Conservation (phyloP, 495 filamentous ascomycete species). For the Friedmanniomyces simplex region DNA sequence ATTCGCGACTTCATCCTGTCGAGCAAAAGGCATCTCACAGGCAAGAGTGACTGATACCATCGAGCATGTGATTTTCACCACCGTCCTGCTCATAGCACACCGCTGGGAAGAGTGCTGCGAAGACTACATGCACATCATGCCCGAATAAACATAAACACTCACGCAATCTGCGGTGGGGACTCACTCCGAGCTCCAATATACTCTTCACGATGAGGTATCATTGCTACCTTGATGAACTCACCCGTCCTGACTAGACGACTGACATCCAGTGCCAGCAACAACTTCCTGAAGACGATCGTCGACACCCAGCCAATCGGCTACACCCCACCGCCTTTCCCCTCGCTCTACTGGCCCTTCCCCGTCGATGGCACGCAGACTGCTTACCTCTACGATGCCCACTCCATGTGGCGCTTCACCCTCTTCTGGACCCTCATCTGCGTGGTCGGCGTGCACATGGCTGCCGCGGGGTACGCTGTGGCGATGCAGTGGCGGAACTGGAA, state of each 20-base stretch:
- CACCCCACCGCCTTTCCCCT: constrained; percentile 67
- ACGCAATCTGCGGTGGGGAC: no score
- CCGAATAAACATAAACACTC: no score
- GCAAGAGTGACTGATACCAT: no score
- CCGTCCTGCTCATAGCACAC: no score
- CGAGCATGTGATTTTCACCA: no score
- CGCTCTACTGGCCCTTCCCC: constrained; percentile 70
- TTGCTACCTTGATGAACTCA: not conserved
- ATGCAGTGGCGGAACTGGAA: constrained; percentile 61
- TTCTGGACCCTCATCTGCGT: constrained; percentile 75
- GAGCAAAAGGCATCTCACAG: not conserved
- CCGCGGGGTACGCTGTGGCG: constrained; percentile 59
- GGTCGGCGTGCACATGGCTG: constrained; percentile 56
- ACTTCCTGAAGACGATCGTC: constrained; percentile 21
- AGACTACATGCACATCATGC: no score
- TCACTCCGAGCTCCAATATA: not conserved
- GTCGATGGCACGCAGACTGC: constrained; percentile 39
- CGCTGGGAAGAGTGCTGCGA: no score
- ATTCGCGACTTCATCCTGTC: not conserved
- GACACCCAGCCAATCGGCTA: constrained; percentile 56
- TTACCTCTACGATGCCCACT: constrained; percentile 65
- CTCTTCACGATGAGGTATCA: not conserved
- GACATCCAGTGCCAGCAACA: not conserved
- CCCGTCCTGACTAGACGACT: no score
- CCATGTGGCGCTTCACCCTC: constrained; percentile 88